Evolutionary conservation across 2,329 filamentous ascomycete genomes (phyloP).

Genomic region (Tolypocladium pustulatum): DNA sequence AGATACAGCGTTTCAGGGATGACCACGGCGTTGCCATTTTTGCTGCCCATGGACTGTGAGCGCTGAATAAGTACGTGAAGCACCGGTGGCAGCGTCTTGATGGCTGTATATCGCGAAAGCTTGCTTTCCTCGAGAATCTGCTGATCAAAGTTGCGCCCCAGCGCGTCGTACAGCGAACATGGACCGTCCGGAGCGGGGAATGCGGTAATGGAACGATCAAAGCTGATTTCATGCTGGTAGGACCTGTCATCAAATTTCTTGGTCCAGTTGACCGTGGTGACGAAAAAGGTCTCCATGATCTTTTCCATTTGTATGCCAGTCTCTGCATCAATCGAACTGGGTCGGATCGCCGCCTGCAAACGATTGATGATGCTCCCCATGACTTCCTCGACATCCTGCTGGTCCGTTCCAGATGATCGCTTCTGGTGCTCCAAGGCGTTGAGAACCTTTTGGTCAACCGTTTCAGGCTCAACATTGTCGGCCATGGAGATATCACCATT

Average conservation of each 20-base stretch:
- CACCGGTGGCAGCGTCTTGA: constrained; percentile 69
- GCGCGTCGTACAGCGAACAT: constrained; percentile 67
- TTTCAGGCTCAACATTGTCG: constrained; percentile 20
- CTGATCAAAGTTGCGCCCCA: constrained; percentile 77
- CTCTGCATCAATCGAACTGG: constrained; percentile 48
- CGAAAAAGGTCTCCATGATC: constrained; percentile 62
- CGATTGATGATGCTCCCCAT: constrained; percentile 88
- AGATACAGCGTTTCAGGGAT: constrained; percentile 78
- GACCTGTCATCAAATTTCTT: constrained; percentile 36
- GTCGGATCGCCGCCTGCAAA: constrained; percentile 76
- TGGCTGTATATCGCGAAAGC: constrained; percentile 55
- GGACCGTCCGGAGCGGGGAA: constrained; percentile 39
- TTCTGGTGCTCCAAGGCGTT: constrained; percentile 35
- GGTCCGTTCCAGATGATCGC: constrained; percentile 46
- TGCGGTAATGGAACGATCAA: constrained; percentile 53
- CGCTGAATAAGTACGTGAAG: constrained; percentile 85
- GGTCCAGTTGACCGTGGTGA: constrained; percentile 49
- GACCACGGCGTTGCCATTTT: constrained; percentile 67
- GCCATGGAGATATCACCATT: constrained; percentile 17
- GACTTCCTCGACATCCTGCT: constrained; percentile 94
- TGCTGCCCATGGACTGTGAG: constrained; percentile 61
- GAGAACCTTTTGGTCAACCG: constrained; percentile 35
- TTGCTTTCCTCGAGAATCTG: constrained; percentile 61
- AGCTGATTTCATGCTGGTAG: constrained; percentile 34
- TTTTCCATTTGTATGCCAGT: constrained; percentile 71